phyloP scores from a whole-genome alignment of 169 alveolate species.

The Babesia bovis region DNA sequence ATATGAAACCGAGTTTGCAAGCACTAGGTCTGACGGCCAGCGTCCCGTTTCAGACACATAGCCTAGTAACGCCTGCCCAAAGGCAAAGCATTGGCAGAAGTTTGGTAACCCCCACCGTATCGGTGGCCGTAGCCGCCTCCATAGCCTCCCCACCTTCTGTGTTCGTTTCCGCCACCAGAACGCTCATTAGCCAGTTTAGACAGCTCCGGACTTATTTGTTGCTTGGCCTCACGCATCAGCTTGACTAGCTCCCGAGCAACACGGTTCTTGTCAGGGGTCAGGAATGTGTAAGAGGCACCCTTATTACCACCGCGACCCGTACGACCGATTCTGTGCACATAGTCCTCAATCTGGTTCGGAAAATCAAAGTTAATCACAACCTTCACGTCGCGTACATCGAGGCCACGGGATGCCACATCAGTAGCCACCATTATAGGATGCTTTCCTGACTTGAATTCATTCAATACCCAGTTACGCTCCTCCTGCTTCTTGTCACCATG shows the following conservation, averaged over 20 bases:
- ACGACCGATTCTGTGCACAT: constrained; percentile 97
- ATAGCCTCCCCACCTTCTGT: constrained; percentile 64
- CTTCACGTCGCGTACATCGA: constrained; percentile 95
- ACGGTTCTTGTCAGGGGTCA: constrained; percentile 88
- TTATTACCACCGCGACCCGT: constrained; percentile 95
- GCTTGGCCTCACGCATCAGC: constrained; percentile 90
- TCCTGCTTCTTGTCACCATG: constrained; percentile 98
- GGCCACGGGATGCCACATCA: constrained; percentile 99
- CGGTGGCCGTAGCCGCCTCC: constrained; percentile 26
- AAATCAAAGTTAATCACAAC: constrained; percentile 97
- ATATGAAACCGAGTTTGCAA: too few relatives aligned
- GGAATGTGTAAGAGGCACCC: constrained; percentile 90
- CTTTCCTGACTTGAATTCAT: constrained; percentile 92
- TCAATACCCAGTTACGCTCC: constrained; percentile 90
- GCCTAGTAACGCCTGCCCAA: constrained; percentile 51
- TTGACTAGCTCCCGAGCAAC: constrained; percentile 91
- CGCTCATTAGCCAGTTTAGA: constrained; percentile 66
- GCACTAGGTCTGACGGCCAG: too few relatives aligned
- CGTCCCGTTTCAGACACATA: too few relatives aligned
- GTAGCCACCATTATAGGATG: constrained; percentile 98
- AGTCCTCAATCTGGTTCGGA: constrained; percentile 97
- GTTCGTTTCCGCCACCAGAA: constrained; percentile 57
- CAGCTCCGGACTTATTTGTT: constrained; percentile 88
- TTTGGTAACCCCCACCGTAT: constrained; percentile 33
- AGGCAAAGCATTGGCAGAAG: constrained; percentile 49